Evolutionary conservation across 2,329 filamentous ascomycete species (phyloP), one percentile per base, ranked within the genome.

Genomic region (Plenodomus lindquistii): DNA sequence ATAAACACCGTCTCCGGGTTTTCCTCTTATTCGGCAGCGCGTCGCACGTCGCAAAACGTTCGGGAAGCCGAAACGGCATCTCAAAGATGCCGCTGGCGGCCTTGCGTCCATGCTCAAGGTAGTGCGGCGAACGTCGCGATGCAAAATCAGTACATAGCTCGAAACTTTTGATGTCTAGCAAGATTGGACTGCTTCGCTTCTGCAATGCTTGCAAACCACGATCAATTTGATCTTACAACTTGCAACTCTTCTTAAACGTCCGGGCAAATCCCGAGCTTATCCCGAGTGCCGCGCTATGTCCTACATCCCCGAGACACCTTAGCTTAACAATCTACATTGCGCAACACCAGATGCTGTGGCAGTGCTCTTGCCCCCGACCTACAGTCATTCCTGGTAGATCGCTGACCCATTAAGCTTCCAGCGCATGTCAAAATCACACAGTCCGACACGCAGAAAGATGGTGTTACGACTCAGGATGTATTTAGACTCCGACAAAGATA

Each of bases 61-160:
- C n/a, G 48, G 44, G 13, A 57, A 43, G 63, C 61, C 59, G 61
- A 46, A 56, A 48, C 63, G 63, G 63, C 62, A 63, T 66, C 59
- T 54, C 47, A 37, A 44, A 51, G 43, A 46, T 62, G 60, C 59
- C 62, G 60, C 47, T 51, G 44, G 59, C 57, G 54, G 60, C 22
- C 22, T 6, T 5, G 22, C 22, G 22, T 24, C 11, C 22, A 24
- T 5, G 11, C 22, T 31, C 11, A 8, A 13, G 4, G 11, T 4
- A 8, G 15, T 13, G 15, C 27, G 27, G 11, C 27, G 6, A 31
- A 8, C 11, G 11, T 15, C 27, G 11, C 27, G 10, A 15, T 31
- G 27, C 27, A 31, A 31, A 31, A 8, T 7, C 27, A 11, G 27
- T 31, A 13, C 27, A 11, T 31, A 13, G 27, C 27, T 31, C 11